Base-by-base conservation (phyloP, 169 alveolate species). In the Plasmodium relictum region DNA sequence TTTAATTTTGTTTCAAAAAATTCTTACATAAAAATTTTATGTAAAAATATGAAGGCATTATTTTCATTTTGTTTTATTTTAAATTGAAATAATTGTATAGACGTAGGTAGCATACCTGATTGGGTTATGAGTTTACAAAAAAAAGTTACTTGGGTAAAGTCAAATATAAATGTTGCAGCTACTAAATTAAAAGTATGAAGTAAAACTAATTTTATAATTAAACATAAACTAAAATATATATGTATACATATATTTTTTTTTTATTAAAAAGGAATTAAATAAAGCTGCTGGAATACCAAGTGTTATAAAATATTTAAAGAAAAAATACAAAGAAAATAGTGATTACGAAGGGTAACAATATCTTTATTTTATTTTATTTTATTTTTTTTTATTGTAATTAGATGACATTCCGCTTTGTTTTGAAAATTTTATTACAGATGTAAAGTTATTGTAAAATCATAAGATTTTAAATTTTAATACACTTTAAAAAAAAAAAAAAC, bases 111-210 rank as follows among this genome's bases (percentile, higher is more conserved):
- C 48, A 92, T 94, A 37, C 96, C 96, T 37, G 72, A 88, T 8
- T 94, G 96, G 96, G 94, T 94, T 6, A 94, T 94, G 96, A 94
- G 96, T 45, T 92, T 94, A 66, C 96, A 94, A 80, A 94, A 94
- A 83, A 94, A 94, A 65, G 85, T 94, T 0, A 94, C 89, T 56
- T 94, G 96, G 96, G 91, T 94, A 9, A 63, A 92, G 18, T 88
- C 85, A 45, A 94, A 93, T 50, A 61, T 94, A 37, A 91, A 92
- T 59, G 72, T 59, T 6, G 88, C 88, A 2, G 65, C 88, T 41
- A 62, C 62, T 26, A 76, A 76, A 66, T 62, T 76, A 58, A 76
- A 76, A 66, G 88, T 76, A 54, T 16, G 39, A 18, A 61, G 6
- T 22, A 18, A 9, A 18, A 18, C 22, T 39, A 7, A 18, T 20